Evolutionary conservation across 495 filamentous ascomycete species (phyloP).

Genomic region (Penicillium salamii): DNA sequence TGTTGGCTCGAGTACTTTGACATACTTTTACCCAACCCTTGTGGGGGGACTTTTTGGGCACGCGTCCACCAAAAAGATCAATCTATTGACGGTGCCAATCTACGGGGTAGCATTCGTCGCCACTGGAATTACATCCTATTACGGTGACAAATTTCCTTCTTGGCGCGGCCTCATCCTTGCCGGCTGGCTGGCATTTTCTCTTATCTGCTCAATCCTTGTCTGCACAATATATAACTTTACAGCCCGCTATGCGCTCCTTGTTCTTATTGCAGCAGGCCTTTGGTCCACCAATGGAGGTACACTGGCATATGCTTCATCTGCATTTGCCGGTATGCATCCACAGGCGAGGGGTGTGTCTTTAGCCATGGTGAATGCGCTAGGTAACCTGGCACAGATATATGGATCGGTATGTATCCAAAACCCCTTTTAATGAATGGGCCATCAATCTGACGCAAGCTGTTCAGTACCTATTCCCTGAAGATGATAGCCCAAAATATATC

Average conservation of each 20-base stretch:
- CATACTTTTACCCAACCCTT: constrained; percentile 54
- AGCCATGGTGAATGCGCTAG: constrained; percentile 49
- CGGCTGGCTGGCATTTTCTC: constrained; percentile 36
- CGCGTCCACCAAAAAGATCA: constrained; percentile 36
- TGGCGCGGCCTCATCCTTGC: constrained; percentile 30
- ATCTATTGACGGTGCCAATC: constrained; percentile 35
- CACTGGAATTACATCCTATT: constrained; percentile 31
- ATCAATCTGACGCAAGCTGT: not conserved
- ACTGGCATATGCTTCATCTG: constrained; percentile 42
- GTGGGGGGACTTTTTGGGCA: constrained; percentile 44
- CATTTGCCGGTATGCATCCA: constrained; percentile 35
- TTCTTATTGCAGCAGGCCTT: constrained; percentile 49
- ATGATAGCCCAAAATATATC: constrained; percentile 13
- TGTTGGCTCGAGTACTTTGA: constrained; percentile 41
- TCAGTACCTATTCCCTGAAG: constrained; percentile 31
- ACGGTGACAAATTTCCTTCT: constrained; percentile 30
- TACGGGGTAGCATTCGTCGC: constrained; percentile 43
- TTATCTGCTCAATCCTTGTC: constrained; percentile 42
- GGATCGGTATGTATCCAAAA: constrained; percentile 28
- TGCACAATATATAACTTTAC: constrained; percentile 42
- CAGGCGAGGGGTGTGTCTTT: constrained; percentile 39
- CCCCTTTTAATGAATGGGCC: too few species aligned
- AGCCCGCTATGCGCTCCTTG: constrained; percentile 51
- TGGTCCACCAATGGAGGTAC: constrained; percentile 45
- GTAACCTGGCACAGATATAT: constrained; percentile 52